These are phyloP conservation scores for Scheffersomyces titani DNA, from an alignment of 1,139 yeast species.

Conservation along the genomic window DNA sequence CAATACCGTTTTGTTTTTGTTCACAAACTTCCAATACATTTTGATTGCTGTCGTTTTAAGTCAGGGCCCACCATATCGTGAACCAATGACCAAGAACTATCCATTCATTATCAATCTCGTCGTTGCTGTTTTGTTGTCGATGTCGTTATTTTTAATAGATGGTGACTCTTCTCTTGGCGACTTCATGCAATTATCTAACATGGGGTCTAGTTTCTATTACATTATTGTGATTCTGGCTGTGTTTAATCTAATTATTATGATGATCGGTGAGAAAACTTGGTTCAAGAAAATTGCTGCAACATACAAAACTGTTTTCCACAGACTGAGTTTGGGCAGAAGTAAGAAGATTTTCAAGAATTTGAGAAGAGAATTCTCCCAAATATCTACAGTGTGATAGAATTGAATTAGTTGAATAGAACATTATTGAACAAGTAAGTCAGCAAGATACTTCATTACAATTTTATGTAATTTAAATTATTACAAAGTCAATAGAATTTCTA, in stretches of 20 bases:
- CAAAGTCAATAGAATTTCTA: neutral
- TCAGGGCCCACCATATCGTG: slow-evolving; percentile 94
- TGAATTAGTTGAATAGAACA: neutral
- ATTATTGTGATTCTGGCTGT: slow-evolving; percentile 48
- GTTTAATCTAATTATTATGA: slow-evolving; percentile 50
- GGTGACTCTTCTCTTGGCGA: slow-evolving; percentile 57
- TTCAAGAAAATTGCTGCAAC: slow-evolving; percentile 29
- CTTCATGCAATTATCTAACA: slow-evolving; percentile 73
- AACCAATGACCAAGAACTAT: slow-evolving; percentile 64
- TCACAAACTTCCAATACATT: slow-evolving; percentile 87
- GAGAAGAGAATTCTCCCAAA: slow-evolving; percentile 19
- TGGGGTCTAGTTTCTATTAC: slow-evolving; percentile 53
- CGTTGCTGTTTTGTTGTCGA: slow-evolving; percentile 49
- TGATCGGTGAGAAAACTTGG: slow-evolving; percentile 42
- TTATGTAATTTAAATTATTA: neutral
- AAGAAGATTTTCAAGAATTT: slow-evolving; percentile 45
- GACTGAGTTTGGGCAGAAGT: slow-evolving; percentile 23
- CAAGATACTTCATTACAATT: neutral
- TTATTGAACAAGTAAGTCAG: neutral
- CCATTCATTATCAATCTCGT: slow-evolving; percentile 71
- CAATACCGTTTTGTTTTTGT: slow-evolving; percentile 79
- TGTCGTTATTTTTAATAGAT: slow-evolving; percentile 49
- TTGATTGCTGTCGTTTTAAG: slow-evolving; percentile 79
- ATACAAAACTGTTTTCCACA: slow-evolving; percentile 30
- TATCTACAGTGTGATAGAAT: neutral